These are phyloP conservation scores for Lathyrus oleraceus DNA, from an alignment of 306 rosid species.

Conservation along the genomic window DNA sequence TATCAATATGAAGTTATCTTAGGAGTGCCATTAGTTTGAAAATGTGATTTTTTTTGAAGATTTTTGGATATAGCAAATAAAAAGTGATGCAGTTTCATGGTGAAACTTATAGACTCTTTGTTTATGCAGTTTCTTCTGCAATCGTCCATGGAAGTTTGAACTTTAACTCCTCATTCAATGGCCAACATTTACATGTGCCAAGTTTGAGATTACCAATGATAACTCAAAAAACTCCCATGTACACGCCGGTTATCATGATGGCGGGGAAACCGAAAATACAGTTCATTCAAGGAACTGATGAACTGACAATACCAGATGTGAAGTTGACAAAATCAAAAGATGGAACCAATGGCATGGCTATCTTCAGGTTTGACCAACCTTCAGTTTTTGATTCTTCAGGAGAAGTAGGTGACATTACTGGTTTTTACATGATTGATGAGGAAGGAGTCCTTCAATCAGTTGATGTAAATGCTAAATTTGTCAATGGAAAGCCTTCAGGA, in stretches of 20 bases:
- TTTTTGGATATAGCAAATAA: not conserved
- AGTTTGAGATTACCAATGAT: conserved; percentile 39
- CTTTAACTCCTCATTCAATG: conserved; percentile 67
- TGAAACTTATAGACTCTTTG: conserved; percentile 17
- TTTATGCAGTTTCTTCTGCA: conserved; percentile 48
- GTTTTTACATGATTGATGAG: conserved; percentile 95
- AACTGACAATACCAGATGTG: conserved; percentile 91
- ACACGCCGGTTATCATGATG: conserved; percentile 54
- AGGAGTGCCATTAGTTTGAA: conserved; percentile 14
- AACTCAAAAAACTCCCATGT: conserved; percentile 22
- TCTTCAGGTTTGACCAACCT: conserved; percentile 87
- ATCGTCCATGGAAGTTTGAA: conserved; percentile 47
- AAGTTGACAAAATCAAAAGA: conserved; percentile 87
- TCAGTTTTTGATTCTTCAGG: conserved; percentile 94
- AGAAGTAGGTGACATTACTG: conserved; percentile 96
- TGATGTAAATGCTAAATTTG: conserved; percentile 91
- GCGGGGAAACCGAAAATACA: conserved; percentile 76
- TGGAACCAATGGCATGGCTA: conserved; percentile 94
- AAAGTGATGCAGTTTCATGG: not conserved
- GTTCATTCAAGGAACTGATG: conserved; percentile 98
- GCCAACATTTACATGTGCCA: conserved; percentile 52
- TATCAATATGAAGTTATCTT: not conserved
- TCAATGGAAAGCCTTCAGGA: conserved; percentile 90
- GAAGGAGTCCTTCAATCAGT: conserved; percentile 93
- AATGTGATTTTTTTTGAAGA: conserved; percentile 12